phyloP scores from a whole-genome alignment of 306 rosid species.

The Hippophae tibetana region DNA sequence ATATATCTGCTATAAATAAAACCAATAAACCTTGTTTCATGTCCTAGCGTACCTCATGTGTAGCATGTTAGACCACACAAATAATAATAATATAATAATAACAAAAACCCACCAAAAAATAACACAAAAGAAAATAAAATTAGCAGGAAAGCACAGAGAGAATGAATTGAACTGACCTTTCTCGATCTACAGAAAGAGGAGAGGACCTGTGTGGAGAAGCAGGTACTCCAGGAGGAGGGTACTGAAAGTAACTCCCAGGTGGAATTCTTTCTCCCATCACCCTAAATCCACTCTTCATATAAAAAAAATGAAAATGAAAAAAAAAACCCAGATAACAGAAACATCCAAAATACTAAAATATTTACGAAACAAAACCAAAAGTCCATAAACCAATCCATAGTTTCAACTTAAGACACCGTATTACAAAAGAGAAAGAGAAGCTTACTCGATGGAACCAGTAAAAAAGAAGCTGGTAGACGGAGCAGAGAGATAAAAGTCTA shows the following conservation, averaged over 20 bases:
- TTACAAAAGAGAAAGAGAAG: no score
- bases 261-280: slow-evolving; percentile 88
- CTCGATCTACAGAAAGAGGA: slow-evolving; percentile 61
- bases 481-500: no score
- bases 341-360: not conserved
- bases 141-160: not conserved
- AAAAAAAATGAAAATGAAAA: slow-evolving; percentile 2
- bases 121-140: not conserved
- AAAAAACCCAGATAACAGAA: not conserved
- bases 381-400: no score
- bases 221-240: slow-evolving; percentile 61
- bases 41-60: no score
- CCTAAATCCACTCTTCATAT: not conserved
- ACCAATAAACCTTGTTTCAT: no score
- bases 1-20: slow-evolving; percentile 42
- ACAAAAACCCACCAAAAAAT: not conserved
- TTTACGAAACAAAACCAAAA: not conserved
- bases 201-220: slow-evolving; percentile 69
- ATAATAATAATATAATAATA: not conserved
- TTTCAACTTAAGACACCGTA: no score
- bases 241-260: slow-evolving; percentile 75
- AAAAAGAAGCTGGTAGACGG: no score
- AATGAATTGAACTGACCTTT: slow-evolving; percentile 34
- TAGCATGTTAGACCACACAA: no score
- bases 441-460: no score